Conservation (phyloP, 331 rosid genomes). For the Phaseolus coccineus region DNA sequence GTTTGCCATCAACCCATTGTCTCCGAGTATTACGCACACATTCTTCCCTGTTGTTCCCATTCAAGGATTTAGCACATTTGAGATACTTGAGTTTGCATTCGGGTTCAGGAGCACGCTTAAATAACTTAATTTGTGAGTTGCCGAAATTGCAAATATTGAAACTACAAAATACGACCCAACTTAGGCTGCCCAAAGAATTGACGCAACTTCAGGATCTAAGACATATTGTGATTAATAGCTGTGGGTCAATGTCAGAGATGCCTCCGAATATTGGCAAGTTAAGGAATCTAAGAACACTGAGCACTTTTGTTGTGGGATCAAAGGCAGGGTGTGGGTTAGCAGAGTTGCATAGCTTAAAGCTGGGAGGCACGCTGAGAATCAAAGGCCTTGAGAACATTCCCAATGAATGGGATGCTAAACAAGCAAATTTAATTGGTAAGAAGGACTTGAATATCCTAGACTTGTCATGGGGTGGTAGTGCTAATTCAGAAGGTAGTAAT, state of each 20-base stretch:
- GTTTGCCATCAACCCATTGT: not conserved
- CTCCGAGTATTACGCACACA: not conserved
- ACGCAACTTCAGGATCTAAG: conserved; percentile 1
- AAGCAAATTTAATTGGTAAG: not conserved
- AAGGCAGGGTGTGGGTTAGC: not conserved
- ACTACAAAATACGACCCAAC: fast-evolving
- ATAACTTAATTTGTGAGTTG: not conserved
- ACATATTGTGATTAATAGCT: not conserved
- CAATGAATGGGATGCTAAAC: not conserved
- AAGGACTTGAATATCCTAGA: not conserved
- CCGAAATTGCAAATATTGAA: conserved; percentile 23
- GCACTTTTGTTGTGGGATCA: not conserved
- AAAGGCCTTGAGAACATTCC: conserved; percentile 15
- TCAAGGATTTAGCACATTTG: not conserved
- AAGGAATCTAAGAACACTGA: not conserved
- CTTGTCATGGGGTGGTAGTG: not conserved
- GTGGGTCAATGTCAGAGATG: not conserved
- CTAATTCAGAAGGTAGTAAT: not conserved
- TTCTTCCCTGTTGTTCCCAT: not conserved
- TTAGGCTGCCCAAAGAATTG: not conserved
- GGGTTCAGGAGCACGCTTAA: not conserved
- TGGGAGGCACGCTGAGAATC: conserved; percentile 8
- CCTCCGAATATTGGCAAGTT: conserved; percentile 6
- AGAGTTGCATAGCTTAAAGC: conserved; percentile 11
- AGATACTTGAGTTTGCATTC: not conserved